A percentile compares a stretch with the other conserved stretches of the same genome.
Evolutionary conservation across 257 asterid species (phyloP).

Genomic region (Vinca minor): DNA sequence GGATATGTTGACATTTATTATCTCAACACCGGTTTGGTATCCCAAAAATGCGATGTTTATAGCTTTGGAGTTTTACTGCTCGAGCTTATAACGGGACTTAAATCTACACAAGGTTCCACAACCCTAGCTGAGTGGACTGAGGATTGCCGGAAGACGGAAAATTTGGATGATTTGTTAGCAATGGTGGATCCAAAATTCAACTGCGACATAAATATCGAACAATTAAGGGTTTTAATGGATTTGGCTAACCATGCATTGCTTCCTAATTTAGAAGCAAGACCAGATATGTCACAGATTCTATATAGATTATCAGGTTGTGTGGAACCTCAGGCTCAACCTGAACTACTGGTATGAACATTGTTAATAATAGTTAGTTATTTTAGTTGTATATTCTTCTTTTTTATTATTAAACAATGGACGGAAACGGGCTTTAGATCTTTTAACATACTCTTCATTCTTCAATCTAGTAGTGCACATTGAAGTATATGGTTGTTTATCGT

Average conservation of each 20-base stretch:
- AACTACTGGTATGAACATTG: conserved; percentile 20
- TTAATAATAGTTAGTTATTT: neutral
- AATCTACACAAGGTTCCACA: conserved; percentile 57
- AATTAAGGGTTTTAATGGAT: conserved; percentile 34
- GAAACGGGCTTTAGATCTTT: no score
- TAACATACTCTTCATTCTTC: no score
- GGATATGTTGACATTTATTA: conserved; percentile 66
- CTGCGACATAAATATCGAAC: conserved; percentile 33
- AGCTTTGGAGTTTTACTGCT: conserved; percentile 61
- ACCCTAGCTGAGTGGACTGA: conserved; percentile 71
- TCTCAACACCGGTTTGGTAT: conserved; percentile 54
- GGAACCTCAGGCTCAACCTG: conserved; percentile 22
- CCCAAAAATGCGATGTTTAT: conserved; percentile 64
- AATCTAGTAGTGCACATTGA: no score
- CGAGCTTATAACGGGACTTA: conserved; percentile 64
- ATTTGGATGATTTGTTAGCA: conserved; percentile 28
- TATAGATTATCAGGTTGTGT: conserved; percentile 38
- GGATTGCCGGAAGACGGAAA: conserved; percentile 37
- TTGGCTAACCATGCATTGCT: conserved; percentile 53
- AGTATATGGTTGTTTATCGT: no score
- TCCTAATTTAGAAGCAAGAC: conserved; percentile 42
- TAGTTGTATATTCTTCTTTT: neutral
- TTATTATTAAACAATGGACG: neutral
- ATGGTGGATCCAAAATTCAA: conserved; percentile 54
- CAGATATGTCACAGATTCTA: conserved; percentile 55